Evolutionary conservation across 2,329 filamentous ascomycete genomes (phyloP).

Genomic region (Furcasterigmium furcatum): DNA sequence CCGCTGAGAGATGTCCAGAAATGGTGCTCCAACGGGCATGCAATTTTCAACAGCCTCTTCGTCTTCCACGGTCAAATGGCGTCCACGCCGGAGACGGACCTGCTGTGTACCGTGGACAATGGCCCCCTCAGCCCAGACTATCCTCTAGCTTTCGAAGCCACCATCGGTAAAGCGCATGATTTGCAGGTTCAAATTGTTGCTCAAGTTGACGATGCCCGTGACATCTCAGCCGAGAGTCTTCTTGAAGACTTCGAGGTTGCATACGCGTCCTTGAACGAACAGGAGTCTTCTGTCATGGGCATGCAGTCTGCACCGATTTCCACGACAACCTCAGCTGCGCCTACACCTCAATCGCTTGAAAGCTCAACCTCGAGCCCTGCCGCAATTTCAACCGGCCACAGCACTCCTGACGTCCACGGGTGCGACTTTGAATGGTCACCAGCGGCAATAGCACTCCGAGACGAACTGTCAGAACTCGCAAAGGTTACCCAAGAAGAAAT

Average conservation of each 20-base stretch:
- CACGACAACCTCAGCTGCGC: neutral
- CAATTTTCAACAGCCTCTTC: slow-evolving; percentile 78
- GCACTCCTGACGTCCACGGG: neutral
- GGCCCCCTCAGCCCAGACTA: slow-evolving; percentile 58
- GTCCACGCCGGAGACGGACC: too few species aligned
- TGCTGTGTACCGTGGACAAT: too few species aligned
- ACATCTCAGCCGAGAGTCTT: slow-evolving; percentile 15
- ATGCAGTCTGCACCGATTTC: neutral
- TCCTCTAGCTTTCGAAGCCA: slow-evolving; percentile 73
- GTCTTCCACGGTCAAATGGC: slow-evolving; percentile 75
- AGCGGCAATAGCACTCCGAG: slow-evolving; percentile 48
- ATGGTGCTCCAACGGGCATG: slow-evolving; percentile 61
- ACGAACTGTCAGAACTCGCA: slow-evolving; percentile 62
- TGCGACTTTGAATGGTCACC: slow-evolving; percentile 55
- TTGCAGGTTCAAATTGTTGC: slow-evolving; percentile 60
- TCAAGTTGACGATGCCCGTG: slow-evolving; percentile 24
- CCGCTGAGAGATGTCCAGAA: slow-evolving; percentile 77
- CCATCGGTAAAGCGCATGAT: slow-evolving; percentile 41
- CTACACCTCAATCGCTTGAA: neutral
- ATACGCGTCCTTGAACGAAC: too few species aligned
- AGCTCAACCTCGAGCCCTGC: neutral
- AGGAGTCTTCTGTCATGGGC: neutral
- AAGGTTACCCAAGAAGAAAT: slow-evolving; percentile 49
- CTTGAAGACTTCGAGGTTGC: slow-evolving; percentile 34
- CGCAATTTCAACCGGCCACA: neutral